Evolutionary conservation across 257 asterid genomes (phyloP).

Genomic region (Thymus quinquecostatus): DNA sequence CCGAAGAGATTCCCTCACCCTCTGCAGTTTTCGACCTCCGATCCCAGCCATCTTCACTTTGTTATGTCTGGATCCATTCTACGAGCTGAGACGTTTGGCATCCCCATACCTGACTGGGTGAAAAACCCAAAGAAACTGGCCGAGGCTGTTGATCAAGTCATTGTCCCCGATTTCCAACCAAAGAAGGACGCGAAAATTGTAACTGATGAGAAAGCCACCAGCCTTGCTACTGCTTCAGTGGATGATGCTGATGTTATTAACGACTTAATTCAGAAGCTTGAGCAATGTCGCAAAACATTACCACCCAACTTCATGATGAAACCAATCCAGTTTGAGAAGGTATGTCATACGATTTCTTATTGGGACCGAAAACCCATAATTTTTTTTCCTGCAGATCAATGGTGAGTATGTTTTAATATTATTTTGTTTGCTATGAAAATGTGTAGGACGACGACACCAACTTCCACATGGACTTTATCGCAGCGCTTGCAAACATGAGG

Average conservation of each 20-base stretch:
- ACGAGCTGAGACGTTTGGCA: constrained; percentile 84
- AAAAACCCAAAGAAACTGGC: constrained; percentile 69
- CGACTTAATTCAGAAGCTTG: constrained; percentile 73
- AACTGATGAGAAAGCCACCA: constrained; percentile 91
- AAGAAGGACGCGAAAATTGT: constrained; percentile 68
- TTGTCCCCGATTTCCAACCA: constrained; percentile 78
- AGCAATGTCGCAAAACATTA: constrained; percentile 53
- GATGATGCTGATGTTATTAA: constrained; percentile 79
- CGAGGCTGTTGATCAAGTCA: constrained; percentile 62
- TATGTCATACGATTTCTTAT: constrained; percentile 21
- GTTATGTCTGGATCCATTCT: constrained; percentile 74
- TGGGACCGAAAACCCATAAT: no score
- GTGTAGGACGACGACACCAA: constrained; percentile 88
- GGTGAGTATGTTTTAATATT: no score
- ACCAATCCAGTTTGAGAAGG: constrained; percentile 96
- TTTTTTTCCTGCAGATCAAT: no score
- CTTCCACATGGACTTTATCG: constrained; percentile 87
- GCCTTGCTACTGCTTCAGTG: constrained; percentile 71
- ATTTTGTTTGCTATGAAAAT: neutral
- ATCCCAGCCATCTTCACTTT: constrained; percentile 88
- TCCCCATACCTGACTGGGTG: constrained; percentile 85
- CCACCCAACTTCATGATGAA: constrained; percentile 73
- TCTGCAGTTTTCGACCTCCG: constrained; percentile 62
- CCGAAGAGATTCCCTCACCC: constrained; percentile 91
- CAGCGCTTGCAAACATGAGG: constrained; percentile 97